phyloP scores from a whole-genome alignment of 257 asterid species.

The Rauvolfia tetraphylla region DNA sequence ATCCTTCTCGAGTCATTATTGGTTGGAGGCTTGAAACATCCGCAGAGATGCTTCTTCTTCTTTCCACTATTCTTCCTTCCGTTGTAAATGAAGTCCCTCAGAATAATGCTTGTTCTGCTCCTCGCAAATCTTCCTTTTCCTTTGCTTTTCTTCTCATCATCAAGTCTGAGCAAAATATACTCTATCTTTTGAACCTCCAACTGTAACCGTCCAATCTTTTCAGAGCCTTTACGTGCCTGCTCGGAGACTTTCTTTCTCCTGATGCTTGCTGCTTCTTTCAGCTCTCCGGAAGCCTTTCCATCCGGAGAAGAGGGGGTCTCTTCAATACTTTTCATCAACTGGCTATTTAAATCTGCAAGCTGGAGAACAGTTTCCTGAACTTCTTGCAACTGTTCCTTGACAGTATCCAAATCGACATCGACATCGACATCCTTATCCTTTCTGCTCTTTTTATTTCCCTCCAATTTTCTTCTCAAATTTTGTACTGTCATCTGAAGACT shows the following conservation, averaged over 20 bases:
- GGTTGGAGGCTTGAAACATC: conserved; percentile 59
- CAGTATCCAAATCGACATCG: conserved; percentile 49
- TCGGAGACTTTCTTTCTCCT: conserved; percentile 52
- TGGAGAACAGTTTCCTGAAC: conserved; percentile 62
- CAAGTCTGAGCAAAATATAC: conserved; percentile 50
- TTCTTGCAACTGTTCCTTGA: conserved; percentile 62
- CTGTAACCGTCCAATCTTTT: conserved; percentile 54
- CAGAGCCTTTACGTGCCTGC: conserved; percentile 75
- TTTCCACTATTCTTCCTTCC: conserved; percentile 57
- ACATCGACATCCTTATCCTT: conserved; percentile 46
- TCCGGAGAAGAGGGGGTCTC: conserved; percentile 41
- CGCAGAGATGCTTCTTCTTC: conserved; percentile 65
- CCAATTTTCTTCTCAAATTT: conserved; percentile 52
- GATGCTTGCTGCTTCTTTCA: conserved; percentile 40
- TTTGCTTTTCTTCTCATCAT: conserved; percentile 61
- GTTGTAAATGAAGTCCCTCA: conserved; percentile 67
- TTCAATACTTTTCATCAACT: conserved; percentile 57
- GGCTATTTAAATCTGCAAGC: conserved; percentile 58
- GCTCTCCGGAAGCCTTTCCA: conserved; percentile 40
- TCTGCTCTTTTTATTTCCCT: conserved; percentile 38
- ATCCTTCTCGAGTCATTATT: conserved; percentile 33
- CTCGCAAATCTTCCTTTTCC: conserved; percentile 50
- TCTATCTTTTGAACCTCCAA: conserved; percentile 73
- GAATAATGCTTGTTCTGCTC: conserved; percentile 41
- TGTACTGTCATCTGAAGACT: conserved; percentile 47